Conservation (phyloP, 495 filamentous ascomycete genomes). For the Astrocystis sublimbata region DNA sequence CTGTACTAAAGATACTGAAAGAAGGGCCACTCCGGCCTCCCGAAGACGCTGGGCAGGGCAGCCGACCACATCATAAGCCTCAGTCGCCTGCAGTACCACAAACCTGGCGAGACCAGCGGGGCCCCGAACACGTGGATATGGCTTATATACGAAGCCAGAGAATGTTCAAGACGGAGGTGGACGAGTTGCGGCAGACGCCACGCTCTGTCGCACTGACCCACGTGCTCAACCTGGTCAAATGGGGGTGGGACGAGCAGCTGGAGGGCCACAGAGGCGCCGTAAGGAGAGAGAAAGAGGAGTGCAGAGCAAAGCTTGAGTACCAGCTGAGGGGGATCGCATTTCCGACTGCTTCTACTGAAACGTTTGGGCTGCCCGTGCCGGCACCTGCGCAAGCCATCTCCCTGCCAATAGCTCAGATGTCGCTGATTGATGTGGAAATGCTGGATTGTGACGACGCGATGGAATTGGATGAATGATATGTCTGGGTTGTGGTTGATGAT, state of each 20-base stretch:
- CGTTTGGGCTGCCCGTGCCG: neutral
- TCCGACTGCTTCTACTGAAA: neutral
- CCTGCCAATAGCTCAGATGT: no score
- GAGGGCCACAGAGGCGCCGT: slow-evolving; percentile 10
- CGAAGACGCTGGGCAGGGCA: neutral
- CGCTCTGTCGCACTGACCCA: slow-evolving; percentile 10
- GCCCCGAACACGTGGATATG: slow-evolving; percentile 13
- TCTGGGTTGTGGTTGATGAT: neutral
- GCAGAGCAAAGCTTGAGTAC: slow-evolving; percentile 3
- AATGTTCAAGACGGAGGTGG: slow-evolving; percentile 4
- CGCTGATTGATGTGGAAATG: no score
- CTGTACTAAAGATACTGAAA: neutral
- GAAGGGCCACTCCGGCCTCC: neutral
- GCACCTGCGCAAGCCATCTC: neutral
- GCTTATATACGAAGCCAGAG: slow-evolving; percentile 1
- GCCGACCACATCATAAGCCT: neutral
- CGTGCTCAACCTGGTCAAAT: slow-evolving; percentile 19
- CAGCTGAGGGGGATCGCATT: slow-evolving; percentile 4
- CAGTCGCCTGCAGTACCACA: neutral
- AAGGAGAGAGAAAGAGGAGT: slow-evolving; percentile 12
- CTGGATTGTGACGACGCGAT: slow-evolving; percentile 1
- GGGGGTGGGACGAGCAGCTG: slow-evolving; percentile 20
- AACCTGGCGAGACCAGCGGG: neutral
- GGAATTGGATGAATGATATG: slow-evolving; percentile 1
- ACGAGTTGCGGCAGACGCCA: slow-evolving; percentile 16